These are phyloP conservation scores for Boletellus ananas DNA, from an alignment of 768 basidiomycete genomes.

Conservation along the genomic window DNA sequence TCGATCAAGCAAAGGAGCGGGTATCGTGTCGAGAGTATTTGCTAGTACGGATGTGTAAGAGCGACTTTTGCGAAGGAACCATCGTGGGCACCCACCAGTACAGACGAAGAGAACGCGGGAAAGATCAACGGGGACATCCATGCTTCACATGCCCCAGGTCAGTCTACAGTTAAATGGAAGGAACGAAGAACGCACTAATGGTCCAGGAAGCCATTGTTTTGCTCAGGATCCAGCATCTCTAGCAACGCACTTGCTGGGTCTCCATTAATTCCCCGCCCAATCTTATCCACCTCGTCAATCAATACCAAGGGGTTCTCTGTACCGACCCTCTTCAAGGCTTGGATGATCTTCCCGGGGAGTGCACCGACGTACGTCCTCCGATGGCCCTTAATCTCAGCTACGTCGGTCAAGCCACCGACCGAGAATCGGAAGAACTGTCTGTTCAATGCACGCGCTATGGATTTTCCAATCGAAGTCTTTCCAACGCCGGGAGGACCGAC, in stretches of 20 bases:
- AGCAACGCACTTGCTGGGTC: constrained; percentile 88
- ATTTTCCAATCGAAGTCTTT: constrained; percentile 95
- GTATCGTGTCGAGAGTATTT: constrained; percentile 90
- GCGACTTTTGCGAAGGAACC: background rate
- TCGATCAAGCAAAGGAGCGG: constrained; percentile 87
- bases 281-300: constrained; percentile 96
- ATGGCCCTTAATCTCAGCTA: constrained; percentile 99
- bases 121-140: constrained; percentile 96
- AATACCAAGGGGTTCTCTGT: constrained; percentile 93
- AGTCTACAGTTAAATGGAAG: background rate
- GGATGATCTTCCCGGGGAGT: constrained; percentile 91
- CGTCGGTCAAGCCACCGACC: constrained; percentile 94
- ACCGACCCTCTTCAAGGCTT: constrained; percentile 88
- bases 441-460: constrained; percentile 85
- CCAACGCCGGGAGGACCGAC: constrained; percentile 97
- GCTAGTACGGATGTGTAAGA: constrained; percentile 39
- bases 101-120: constrained; percentile 97
- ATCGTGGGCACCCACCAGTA: constrained; percentile 47
- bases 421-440: constrained; percentile 96
- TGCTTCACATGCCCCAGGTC: constrained; percentile 45
- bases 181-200: constrained; percentile 69
- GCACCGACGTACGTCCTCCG: constrained; percentile 95
- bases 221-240: constrained; percentile 94
- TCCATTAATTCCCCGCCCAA: constrained; percentile 85
- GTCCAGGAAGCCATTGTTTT: constrained; percentile 91